phyloP scores from a whole-genome alignment of 768 basidiomycete genomes.

The Tricholoma furcatifolium region DNA sequence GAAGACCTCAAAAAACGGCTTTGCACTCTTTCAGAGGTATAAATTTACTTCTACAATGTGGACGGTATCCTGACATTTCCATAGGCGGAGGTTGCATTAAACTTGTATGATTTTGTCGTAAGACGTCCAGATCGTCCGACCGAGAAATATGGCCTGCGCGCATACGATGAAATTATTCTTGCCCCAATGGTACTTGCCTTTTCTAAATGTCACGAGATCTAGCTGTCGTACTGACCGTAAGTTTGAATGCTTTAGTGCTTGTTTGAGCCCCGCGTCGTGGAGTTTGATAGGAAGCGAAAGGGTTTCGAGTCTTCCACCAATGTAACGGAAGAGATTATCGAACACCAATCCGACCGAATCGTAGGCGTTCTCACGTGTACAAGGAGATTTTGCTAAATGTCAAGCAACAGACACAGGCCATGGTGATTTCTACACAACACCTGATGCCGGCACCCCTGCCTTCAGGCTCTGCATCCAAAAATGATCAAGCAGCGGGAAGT shows the following conservation, averaged over 20 bases:
- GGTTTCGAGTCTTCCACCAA: conserved; percentile 50
- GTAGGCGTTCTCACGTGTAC: conserved; percentile 31
- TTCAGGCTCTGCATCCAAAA: conserved; percentile 24
- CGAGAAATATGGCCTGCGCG: conserved; percentile 85
- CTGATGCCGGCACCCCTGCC: conserved; percentile 43
- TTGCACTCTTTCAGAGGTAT: conserved; percentile 86
- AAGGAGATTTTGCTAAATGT: conserved; percentile 3
- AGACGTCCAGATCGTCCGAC: conserved; percentile 72
- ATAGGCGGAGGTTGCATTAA: conserved; percentile 87
- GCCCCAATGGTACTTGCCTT: conserved; percentile 77
- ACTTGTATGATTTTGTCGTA: conserved; percentile 88
- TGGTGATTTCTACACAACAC: conserved; percentile 89
- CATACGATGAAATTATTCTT: conserved; percentile 94
- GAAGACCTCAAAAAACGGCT: conserved; percentile 86
- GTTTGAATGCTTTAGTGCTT: conserved; percentile 59
- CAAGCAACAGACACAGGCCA: conserved; percentile 73
- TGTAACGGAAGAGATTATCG: conserved; percentile 75
- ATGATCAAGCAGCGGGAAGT: conserved; percentile 6
- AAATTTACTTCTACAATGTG: conserved; percentile 18
- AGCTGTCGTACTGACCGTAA: not conserved
- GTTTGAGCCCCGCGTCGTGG: conserved; percentile 91
- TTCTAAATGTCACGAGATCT: not conserved
- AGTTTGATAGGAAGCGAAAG: conserved; percentile 76
- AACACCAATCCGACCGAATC: conserved; percentile 51
- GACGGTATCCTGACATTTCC: not conserved